phyloP scores from a whole-genome alignment of 2,329 filamentous ascomycete genomes.

The Hypoxylon sp. region DNA sequence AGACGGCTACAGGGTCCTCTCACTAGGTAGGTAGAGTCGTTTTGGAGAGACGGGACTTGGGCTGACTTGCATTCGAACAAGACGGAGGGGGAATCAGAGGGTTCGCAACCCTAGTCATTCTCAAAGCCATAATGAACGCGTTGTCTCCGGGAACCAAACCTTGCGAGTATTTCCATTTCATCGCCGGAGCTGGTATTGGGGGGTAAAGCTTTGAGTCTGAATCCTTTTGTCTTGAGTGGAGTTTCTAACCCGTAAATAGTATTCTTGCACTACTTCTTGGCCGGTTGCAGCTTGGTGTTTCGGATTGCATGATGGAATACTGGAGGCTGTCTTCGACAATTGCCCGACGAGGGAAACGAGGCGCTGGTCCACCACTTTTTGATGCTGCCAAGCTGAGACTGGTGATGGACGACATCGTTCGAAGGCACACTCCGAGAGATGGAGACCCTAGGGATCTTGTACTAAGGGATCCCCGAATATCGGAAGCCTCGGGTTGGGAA shows the following conservation, averaged over 20 bases:
- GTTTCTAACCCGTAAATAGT: neutral
- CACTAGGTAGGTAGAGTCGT: neutral
- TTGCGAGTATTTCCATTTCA: neutral
- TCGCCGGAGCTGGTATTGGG: neutral
- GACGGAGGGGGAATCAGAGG: neutral
- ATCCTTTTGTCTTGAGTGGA: no score
- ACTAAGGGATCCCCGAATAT: no score
- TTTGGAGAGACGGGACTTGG: neutral
- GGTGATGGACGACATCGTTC: neutral
- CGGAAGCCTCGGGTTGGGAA: no score
- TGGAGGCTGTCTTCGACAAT: neutral
- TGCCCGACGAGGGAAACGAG: neutral
- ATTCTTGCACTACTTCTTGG: neutral
- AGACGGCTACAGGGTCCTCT: neutral
- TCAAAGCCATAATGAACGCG: neutral
- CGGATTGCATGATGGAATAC: neutral
- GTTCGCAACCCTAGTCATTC: neutral
- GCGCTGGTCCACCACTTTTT: neutral
- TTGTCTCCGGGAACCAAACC: neutral
- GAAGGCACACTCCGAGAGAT: neutral
- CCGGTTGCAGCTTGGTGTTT: neutral
- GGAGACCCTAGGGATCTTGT: neutral
- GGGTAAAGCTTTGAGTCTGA: neutral
- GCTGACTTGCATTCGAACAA: neutral
- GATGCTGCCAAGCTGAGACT: neutral